Percentiles rank a stretch among this genome's conserved stretches.
Evolutionary conservation across 352 stramenopile species (phyloP).

Genomic region (Hyaloperonospora brassicae): DNA sequence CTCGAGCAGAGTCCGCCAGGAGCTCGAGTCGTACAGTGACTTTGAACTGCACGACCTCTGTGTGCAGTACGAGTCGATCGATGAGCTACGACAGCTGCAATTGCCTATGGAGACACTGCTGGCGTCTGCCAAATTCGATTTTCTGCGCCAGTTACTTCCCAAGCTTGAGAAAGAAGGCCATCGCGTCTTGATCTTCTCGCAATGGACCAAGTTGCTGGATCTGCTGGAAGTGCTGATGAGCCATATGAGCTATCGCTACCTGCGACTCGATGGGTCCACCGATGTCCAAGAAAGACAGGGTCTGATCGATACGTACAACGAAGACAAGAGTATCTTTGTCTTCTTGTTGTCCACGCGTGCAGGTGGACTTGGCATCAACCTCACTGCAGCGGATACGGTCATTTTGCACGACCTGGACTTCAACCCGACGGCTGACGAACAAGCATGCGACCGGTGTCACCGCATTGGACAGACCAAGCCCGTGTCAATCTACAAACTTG

Average conservation of each 20-base stretch:
- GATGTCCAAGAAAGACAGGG: slow-evolving; percentile 65
- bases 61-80: slow-evolving; percentile 75
- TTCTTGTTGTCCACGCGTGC: slow-evolving; percentile 96
- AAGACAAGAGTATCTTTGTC: slow-evolving; percentile 90
- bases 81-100: slow-evolving; percentile 78
- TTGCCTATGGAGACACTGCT: slow-evolving; percentile 86
- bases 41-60: slow-evolving; percentile 94
- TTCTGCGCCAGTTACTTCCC: slow-evolving; percentile 84
- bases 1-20: slow-evolving; percentile 80
- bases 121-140: slow-evolving; percentile 91
- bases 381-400: slow-evolving; percentile 89
- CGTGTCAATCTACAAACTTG: slow-evolving; percentile 90
- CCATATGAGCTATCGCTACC: slow-evolving; percentile 64
- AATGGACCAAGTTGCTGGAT: slow-evolving; percentile 94
- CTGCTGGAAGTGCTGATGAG: slow-evolving; percentile 86
- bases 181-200: slow-evolving; percentile 94
- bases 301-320: slow-evolving; percentile 80
- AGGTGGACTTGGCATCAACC: slow-evolving; percentile 97
- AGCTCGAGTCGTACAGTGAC: slow-evolving; percentile 91
- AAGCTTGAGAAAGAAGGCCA: slow-evolving; percentile 83
- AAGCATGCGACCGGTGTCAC: slow-evolving; percentile 86
- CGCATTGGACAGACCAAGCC: slow-evolving; percentile 86
- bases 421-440: slow-evolving; percentile 78
- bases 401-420: slow-evolving; percentile 85
- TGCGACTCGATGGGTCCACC: slow-evolving; percentile 75